Percentiles rank a stretch among this genome's conserved stretches.
Evolutionary conservation across 192 early-diverging fungal genomes (phyloP).

Genomic region (Lunasporangiospora selenospora): DNA sequence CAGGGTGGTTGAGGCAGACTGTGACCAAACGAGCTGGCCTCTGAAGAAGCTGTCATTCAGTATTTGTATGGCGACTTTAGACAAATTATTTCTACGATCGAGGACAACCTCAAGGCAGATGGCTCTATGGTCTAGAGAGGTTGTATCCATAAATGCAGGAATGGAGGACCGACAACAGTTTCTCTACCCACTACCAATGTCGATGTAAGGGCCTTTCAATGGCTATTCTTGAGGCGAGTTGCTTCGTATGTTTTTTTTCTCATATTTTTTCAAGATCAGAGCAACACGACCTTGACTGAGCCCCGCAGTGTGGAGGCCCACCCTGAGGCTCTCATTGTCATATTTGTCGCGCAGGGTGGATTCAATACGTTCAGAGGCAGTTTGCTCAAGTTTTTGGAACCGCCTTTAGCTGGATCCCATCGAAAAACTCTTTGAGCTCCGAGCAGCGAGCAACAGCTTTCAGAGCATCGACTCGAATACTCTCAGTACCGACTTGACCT

Average conservation of each 20-base stretch:
- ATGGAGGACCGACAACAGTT: slow-evolving; percentile 13
- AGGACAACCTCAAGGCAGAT: slow-evolving; percentile 6
- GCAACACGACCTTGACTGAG: neutral
- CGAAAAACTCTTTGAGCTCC: slow-evolving; percentile 19
- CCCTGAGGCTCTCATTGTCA: slow-evolving; percentile 4
- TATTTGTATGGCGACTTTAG: slow-evolving; percentile 1
- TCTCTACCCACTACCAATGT: neutral
- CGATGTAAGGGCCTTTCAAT: slow-evolving; percentile 7
- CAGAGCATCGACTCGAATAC: slow-evolving; percentile 5
- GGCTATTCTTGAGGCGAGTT: slow-evolving; percentile 13
- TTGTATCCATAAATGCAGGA: slow-evolving; percentile 1
- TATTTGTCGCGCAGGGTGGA: slow-evolving; percentile 17
- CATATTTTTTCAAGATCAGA: neutral
- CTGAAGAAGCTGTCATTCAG: slow-evolving; percentile 1
- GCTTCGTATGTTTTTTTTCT: neutral
- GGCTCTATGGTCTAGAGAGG: slow-evolving; percentile 1
- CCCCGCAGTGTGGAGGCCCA: slow-evolving; percentile 5
- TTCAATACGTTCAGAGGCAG: slow-evolving; percentile 10
- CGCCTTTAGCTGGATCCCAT: slow-evolving; percentile 18
- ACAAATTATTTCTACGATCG: slow-evolving; percentile 6
- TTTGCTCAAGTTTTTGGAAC: slow-evolving; percentile 14
- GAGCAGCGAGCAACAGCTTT: slow-evolving; percentile 15
- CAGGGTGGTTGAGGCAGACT: neutral
- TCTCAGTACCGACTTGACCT: neutral
- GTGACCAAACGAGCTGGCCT: slow-evolving; percentile 1